Conservation (phyloP, 169 alveolate genomes). For the Besnoitia besnoiti region DNA sequence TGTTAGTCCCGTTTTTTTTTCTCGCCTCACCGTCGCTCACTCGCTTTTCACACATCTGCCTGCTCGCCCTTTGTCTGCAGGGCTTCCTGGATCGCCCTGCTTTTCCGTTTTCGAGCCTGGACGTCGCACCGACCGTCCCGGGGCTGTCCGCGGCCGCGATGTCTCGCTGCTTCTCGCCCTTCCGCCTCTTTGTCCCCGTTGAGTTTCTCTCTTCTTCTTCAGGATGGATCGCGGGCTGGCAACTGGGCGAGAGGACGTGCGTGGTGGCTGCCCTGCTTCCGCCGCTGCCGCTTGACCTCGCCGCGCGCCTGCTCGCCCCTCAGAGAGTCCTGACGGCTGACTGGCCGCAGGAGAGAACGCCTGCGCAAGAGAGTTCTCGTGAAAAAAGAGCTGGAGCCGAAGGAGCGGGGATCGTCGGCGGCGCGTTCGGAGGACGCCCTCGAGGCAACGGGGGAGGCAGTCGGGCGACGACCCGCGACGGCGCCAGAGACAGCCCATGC, state of each 20-base stretch:
- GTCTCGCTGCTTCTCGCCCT: neutral
- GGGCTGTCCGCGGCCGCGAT: neutral
- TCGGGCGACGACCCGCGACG: too few species aligned
- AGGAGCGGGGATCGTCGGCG: too few species aligned
- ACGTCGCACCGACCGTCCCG: neutral
- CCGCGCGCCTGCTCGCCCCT: neutral
- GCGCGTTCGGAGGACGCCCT: too few species aligned
- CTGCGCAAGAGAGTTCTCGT: too few species aligned
- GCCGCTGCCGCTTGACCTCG: neutral
- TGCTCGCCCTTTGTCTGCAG: neutral
- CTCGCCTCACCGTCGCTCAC: neutral
- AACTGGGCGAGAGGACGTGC: conserved; percentile 32
- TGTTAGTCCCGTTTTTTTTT: neutral
- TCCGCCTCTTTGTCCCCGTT: conserved; percentile 52
- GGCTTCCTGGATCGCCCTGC: neutral
- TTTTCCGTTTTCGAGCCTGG: neutral
- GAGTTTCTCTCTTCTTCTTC: conserved; percentile 46
- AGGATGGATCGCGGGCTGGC: conserved; percentile 67
- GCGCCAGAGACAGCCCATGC: too few species aligned
- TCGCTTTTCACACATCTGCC: neutral
- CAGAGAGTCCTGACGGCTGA: neutral
- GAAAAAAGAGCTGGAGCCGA: too few species aligned
- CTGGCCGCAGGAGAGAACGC: too few species aligned
- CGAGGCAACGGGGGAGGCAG: too few species aligned
- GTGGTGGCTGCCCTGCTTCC: neutral